Evolutionary conservation across 2,329 filamentous ascomycete species (phyloP), one percentile per base, ranked within the genome.

Genomic region (Cryphonectria naterciae): DNA sequence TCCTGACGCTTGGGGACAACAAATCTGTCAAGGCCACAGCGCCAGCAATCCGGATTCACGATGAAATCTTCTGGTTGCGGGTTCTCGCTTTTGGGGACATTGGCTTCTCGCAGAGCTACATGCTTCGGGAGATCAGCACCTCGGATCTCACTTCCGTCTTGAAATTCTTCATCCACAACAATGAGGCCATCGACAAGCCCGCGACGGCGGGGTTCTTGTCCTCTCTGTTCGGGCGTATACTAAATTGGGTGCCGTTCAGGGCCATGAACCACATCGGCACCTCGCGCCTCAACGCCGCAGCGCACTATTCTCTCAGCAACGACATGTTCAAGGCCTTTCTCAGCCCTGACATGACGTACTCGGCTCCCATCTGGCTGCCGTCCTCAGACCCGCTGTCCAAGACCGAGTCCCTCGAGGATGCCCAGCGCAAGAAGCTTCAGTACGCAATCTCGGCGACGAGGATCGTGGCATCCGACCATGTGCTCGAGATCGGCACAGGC

Each of bases 291-390:
- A 73, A 73, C 41, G 70, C 70, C 17, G 28, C 54, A 17, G 32
- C 39, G 8, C 72, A 73, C 28, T 73, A 72, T 54, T 72, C 72
- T 0, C 64, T 60, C 49, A 68, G 72, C 72, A 72, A 72, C 43
- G 67, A 73, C 35, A 68, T 73, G 60, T 72, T 73, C 54, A 56
- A 49, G 22, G 62, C 67, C 1, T 70, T 73, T 8, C 72, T 73
- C 52, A 73, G 72, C 65, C 70, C 69, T 2, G 72, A 73, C 67
- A 68, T 73, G 69, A 73, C 72, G 7, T 73, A 73, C 25, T 73
- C 72, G 1, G 72, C 72, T 10, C 72, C 72, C 15, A 68, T 72
- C 7, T 73, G 72, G 72, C 67, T 73, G 64, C 67, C 67, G 22
- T 28, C 39, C 11, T 68, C 67, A 8, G 61, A 73, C 43, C 65